These are phyloP conservation scores for Trichoderma lentiforme DNA, from an alignment of 2,329 filamentous ascomycete genomes.

Conservation along the genomic window DNA sequence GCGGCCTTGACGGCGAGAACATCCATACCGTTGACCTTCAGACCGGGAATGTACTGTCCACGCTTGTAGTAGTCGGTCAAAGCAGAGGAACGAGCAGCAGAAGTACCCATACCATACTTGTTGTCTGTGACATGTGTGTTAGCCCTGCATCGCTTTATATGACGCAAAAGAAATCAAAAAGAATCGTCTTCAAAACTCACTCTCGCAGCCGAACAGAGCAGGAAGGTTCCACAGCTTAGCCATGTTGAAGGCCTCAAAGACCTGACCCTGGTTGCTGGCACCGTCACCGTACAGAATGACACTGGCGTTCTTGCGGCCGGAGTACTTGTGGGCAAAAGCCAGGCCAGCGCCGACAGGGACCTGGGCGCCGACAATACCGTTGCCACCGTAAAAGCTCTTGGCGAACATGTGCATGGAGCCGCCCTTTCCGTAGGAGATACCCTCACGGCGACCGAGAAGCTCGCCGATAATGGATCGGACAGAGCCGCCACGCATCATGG, in stretches of 20 bases:
- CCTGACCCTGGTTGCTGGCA: conserved; percentile 98
- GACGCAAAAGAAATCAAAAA: not conserved
- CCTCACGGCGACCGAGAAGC: conserved; percentile 88
- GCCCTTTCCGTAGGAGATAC: conserved; percentile 98
- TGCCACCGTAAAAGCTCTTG: conserved; percentile 96
- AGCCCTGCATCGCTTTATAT: not conserved
- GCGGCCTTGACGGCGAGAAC: conserved; percentile 96
- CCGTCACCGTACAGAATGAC: conserved; percentile 95
- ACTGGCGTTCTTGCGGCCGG: conserved; percentile 77
- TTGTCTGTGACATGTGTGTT: conserved; percentile 65
- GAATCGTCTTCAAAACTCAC: conserved; percentile 52
- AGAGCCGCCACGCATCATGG: conserved; percentile 88
- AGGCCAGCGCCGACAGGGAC: conserved; percentile 95
- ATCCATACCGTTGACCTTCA: conserved; percentile 99
- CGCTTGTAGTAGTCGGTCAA: conserved; percentile 99
- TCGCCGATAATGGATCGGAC: conserved; percentile 94
- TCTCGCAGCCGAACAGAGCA: conserved; percentile 95
- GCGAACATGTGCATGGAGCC: conserved; percentile 99
- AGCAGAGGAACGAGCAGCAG: conserved; percentile 88
- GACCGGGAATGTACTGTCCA: conserved; percentile 97
- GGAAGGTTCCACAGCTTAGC: conserved; percentile 98
- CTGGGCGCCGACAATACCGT: conserved; percentile 98
- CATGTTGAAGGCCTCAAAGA: conserved; percentile 99
- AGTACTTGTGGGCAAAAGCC: conserved; percentile 96
- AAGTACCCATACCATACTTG: conserved; percentile 99